Evolutionary conservation across 805 yeast species (phyloP), one percentile per base, ranked within the genome.

Genomic region (Naumovozyma dairenensis): DNA sequence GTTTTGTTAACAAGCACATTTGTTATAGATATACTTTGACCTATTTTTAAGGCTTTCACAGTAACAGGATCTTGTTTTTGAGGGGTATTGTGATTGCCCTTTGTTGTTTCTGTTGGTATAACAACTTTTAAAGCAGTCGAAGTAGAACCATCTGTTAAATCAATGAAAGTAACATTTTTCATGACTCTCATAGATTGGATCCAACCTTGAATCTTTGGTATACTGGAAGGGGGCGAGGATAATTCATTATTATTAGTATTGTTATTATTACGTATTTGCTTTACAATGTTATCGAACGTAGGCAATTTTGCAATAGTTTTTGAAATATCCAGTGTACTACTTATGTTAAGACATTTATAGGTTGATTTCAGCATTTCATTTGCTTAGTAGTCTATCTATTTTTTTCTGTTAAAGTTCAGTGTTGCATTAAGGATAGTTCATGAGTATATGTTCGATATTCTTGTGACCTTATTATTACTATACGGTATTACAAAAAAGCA

Each of bases 91-190:
- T 17, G 24, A 25, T n/a, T n/a, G n/a, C n/a, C n/a, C n/a, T n/a
- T n/a, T 18, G 6, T n/a, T 6, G 16, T 10, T 24, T 14, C 29
- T 28, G 4, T 30, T 28, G 2, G 33, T 56, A 77, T 57, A 0
- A 77, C 74, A 36, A 84, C 69, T 48, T 69, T 72, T 37, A 87
- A 51, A 12, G 70, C 65, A 19, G 60, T 41, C 21, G 67, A 60
- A 2, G 72, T 61, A 0, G 92, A 68, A 1, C 97, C 97, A 53
- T 92, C 97, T 2, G 70, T 59, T 8, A 92, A 43, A 48, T 85
- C 94, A 4, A 86, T 61, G 55, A 92, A 92, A 1, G 85, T 80
- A 4, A 82, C 67, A 34, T 77, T 80, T 51, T 86, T 86, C 51
- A 85, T 70, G 6, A 67, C 56, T 32, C 96, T 69, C 2, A 84